Percentiles rank a stretch among this genome's conserved stretches.
These are phyloP conservation scores for Teunomyces tritomae DNA, from an alignment of 805 yeast species.

Conservation along the genomic window DNA sequence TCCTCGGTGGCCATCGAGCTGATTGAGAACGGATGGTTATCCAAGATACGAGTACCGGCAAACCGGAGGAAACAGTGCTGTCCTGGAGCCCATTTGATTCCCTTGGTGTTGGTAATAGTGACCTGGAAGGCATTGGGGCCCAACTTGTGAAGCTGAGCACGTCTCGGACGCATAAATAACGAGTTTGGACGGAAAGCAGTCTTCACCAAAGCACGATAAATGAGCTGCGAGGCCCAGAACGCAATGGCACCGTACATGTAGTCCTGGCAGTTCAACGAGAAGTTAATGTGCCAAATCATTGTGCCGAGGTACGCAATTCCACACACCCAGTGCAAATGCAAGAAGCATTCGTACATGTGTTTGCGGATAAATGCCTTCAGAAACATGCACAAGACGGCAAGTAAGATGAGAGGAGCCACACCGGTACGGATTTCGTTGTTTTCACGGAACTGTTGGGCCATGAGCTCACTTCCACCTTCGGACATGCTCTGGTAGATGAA, in stretches of 20 bases:
- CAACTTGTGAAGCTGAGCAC: constrained; percentile 28
- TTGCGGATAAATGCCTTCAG: constrained; percentile 42
- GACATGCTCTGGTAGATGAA: constrained; percentile 41
- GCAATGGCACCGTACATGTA: constrained; percentile 52
- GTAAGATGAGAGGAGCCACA: constrained; percentile 46
- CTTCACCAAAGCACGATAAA: constrained; percentile 45
- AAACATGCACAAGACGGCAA: constrained; percentile 42
- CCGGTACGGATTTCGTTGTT: constrained; percentile 38
- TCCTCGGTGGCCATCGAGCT: constrained; percentile 26
- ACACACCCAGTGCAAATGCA: constrained; percentile 52
- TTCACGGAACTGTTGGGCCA: constrained; percentile 14
- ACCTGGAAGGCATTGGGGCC: constrained; percentile 28
- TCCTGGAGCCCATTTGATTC: constrained; percentile 50
- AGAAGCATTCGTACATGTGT: constrained; percentile 45
- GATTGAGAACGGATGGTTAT: constrained; percentile 58
- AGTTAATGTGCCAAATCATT: constrained; percentile 44
- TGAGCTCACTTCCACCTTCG: constrained; percentile 47
- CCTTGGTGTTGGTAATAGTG: constrained; percentile 32
- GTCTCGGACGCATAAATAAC: constrained; percentile 37
- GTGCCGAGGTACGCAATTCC: constrained; percentile 49
- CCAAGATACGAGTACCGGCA: constrained; percentile 41
- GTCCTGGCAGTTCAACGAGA: constrained; percentile 30
- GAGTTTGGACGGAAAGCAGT: constrained; percentile 45
- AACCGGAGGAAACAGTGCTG: constrained; percentile 54
- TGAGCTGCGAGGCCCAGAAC: constrained; percentile 48